Evolutionary conservation across 495 filamentous ascomycete genomes (phyloP), one percentile per base, ranked within the genome.

Genomic region (Neurospora sp.): DNA sequence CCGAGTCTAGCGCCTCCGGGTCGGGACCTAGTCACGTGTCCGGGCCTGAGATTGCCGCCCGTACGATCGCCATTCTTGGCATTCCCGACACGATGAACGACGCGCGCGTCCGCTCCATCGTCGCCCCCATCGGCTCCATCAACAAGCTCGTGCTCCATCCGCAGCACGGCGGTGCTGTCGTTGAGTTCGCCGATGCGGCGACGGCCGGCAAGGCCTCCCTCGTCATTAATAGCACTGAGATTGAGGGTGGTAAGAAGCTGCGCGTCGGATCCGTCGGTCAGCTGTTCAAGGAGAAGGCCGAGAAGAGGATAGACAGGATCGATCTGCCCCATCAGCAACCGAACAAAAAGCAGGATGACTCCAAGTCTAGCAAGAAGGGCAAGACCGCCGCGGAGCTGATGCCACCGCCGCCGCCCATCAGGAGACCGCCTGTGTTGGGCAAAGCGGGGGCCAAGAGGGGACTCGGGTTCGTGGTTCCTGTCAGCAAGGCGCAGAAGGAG

Each of bases 131-230:
- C 42, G 91, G 91, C 41, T 74, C 86, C 3, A 86, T 87, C 3
- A 87, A 91, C 78, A 94, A 94, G 75, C 79, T 88, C 6, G 84
- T 88, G 5, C 85, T 95, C 3, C 89, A 91, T 46, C 93, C 93
- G 3, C 88, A 93, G 70, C 92, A 96, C 73, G 88, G 90, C 75
- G 95, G 96, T n/a, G 96, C 94, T 11, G 91, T 95, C 70, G 86
- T 97, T 60, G 96, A 98, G 78, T 97, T 90, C 78, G 84, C 83
- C 11, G 89, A 92, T 75, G 85, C 91, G 11, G 83, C 89, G 4
- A 86, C 90, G 72, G 91, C 90, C 4, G 94, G 94, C 49, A 92
- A 91, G 80, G 95, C 95, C 0, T 84, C 88, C 0, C 78, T 97
- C 46, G 91, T 86, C 7, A 85, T 98, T 0, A 90, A 96, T 66